phyloP scores from a whole-genome alignment of 176 grass and related monocot genomes.

The Oryza rufipogon region DNA sequence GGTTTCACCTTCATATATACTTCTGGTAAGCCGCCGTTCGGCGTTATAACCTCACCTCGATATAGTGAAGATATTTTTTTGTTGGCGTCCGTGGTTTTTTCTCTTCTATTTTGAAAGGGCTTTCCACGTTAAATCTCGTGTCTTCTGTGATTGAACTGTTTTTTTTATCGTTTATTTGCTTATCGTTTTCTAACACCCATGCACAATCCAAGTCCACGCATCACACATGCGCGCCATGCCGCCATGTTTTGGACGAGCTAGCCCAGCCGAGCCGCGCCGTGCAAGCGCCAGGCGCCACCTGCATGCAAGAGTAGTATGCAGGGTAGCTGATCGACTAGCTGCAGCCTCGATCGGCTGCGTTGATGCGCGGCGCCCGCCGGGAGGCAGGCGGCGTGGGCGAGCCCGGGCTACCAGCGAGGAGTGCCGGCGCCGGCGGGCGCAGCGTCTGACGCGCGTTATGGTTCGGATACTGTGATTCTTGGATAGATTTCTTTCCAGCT shows the following conservation, averaged over 20 bases:
- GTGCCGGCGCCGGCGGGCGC: conserved; percentile 2
- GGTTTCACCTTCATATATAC: too few relatives aligned
- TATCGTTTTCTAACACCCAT: not conserved
- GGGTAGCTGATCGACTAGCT: not conserved
- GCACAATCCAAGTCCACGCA: conserved; percentile 16
- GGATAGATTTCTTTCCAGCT: not conserved
- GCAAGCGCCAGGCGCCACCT: too few relatives aligned
- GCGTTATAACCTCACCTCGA: too few relatives aligned
- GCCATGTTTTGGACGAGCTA: not conserved
- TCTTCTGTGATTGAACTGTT: too few relatives aligned
- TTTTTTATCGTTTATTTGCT: too few relatives aligned
- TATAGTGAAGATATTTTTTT: too few relatives aligned
- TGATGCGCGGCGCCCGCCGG: not conserved
- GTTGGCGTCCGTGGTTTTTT: too few relatives aligned
- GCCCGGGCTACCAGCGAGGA: not conserved
- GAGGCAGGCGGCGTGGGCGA: not conserved
- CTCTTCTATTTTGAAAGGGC: too few relatives aligned
- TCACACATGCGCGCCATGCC: conserved; percentile 10
- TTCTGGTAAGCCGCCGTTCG: too few relatives aligned
- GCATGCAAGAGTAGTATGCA: not conserved
- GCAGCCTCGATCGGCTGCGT: not conserved
- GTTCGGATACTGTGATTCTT: not conserved
- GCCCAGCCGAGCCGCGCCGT: not conserved
- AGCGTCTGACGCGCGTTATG: conserved; percentile 12
- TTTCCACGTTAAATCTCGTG: too few relatives aligned